Evolutionary conservation across 192 early-diverging fungal genomes (phyloP), one percentile per base, ranked within the genome.

Genomic region (Gaertneriomyces semiglobifer): DNA sequence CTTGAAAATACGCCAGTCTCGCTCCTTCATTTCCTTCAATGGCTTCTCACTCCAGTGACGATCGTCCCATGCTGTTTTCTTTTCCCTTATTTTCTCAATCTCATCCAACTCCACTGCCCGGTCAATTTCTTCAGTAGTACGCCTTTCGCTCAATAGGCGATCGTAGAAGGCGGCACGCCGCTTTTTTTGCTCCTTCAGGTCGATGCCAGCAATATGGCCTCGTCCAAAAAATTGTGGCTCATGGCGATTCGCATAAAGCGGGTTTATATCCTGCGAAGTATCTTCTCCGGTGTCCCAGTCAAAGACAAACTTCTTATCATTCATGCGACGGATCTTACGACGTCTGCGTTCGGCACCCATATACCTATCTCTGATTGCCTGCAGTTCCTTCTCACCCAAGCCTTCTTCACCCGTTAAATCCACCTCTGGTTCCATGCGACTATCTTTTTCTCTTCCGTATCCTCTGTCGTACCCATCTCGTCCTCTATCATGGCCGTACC

Each of bases 1-100:
- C 63, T 94, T 95, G 77, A 99, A 98, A 59, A 99, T 99, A 74
- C 97, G 90, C 97, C 97, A 99, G 66, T 99, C 97, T 66, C 97
- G 83, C 74, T 98, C 94, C 53, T 79, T 84, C 97, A 99, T 99
- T 56, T 97, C 88, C 7, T 65, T 64, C 66, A 98, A 76, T 10
- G 87, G 84, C 68, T 99, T 99, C 39, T 94, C 92, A 19, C 85
- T 78, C 97, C 97, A 99, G 73, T 98, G 95, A 18, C 95, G 84
- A 74, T 94, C 93, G 62, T 96, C 94, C 81, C 86, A 90, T 42
- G 82, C 86, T 12, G 74, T 74, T 68, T 87, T 89, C 20, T 81
- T 77, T 56, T 91, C 90, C 73, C 83, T 88, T 25, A 73, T 70
- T 1, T 73, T 75, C 18, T 88, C 88, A 7, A 88, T 65, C 42